These are phyloP conservation scores for Citrus sp. DNA, from an alignment of 345 rosid genomes.

Conservation along the genomic window DNA sequence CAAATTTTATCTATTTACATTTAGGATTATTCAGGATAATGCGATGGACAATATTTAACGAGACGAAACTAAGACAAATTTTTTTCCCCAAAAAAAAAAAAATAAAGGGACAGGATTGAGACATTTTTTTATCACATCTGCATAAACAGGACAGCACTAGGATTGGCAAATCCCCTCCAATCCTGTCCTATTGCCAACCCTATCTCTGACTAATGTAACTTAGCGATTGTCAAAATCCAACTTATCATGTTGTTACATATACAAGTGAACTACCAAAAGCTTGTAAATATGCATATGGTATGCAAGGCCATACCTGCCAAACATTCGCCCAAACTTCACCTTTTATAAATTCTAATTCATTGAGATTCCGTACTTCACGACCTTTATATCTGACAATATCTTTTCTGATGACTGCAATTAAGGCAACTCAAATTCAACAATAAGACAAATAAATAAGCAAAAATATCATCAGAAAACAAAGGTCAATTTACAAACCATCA, in stretches of 20 bases:
- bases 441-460: not conserved
- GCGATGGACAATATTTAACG: too few species aligned
- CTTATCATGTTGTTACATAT: not conserved
- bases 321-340: constrained; percentile 97
- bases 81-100: too few species aligned
- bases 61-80: too few species aligned
- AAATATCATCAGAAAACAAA: not conserved
- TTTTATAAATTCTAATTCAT: constrained; percentile 85
- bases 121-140: too few species aligned
- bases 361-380: constrained; percentile 59
- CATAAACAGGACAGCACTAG: too few species aligned
- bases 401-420: constrained; percentile 53
- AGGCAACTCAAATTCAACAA: not conserved
- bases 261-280: not conserved
- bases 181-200: too few species aligned
- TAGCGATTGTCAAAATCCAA: not conserved
- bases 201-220: not conserved
- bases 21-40: too few species aligned
- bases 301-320: constrained; percentile 60
- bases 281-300: not conserved
- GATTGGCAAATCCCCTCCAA: too few species aligned
- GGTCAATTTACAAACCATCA: not conserved
- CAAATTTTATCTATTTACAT: too few species aligned
- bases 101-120: too few species aligned
- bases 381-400: constrained; percentile 52